These are phyloP conservation scores for Lepiota brunneoincarnata DNA, from an alignment of 768 basidiomycete genomes.

Conservation along the genomic window DNA sequence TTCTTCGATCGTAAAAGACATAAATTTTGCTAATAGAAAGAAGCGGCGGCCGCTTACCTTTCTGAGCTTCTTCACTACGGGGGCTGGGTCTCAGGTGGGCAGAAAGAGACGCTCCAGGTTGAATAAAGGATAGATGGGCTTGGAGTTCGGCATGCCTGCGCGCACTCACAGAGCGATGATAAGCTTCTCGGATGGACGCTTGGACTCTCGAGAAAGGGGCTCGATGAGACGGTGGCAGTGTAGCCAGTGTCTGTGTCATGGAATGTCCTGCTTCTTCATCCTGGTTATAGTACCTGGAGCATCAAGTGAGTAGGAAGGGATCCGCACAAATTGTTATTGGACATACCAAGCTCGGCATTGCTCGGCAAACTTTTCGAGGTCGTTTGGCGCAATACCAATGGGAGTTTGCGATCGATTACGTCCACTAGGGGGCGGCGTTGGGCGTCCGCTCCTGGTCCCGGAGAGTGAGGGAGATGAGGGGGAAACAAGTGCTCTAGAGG, in stretches of 20 bases:
- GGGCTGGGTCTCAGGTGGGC: conserved; percentile 73
- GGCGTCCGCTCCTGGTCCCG: conserved; percentile 45
- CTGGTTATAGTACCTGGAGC: conserved; percentile 76
- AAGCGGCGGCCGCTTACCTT: conserved; percentile 38
- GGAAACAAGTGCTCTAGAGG: conserved; percentile 53
- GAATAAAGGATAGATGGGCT: conserved; percentile 76
- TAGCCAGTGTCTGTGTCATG: conserved; percentile 82
- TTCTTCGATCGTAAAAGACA: conserved; percentile 34
- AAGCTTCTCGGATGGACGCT: conserved; percentile 81
- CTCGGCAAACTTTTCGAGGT: conserved; percentile 77
- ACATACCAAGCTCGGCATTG: conserved; percentile 76
- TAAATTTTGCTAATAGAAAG: neutral
- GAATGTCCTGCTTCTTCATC: conserved; percentile 73
- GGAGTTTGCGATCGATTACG: conserved; percentile 72
- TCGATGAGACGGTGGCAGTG: conserved; percentile 78
- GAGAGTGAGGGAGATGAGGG: conserved; percentile 53
- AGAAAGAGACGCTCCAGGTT: conserved; percentile 76
- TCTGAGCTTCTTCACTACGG: conserved; percentile 56
- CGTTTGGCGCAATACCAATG: conserved; percentile 58
- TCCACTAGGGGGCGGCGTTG: conserved; percentile 55
- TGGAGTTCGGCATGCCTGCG: conserved; percentile 81
- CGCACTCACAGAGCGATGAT: conserved; percentile 76
- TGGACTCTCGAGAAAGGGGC: conserved; percentile 86
- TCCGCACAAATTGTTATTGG: neutral
- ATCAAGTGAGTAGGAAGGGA: neutral